These are phyloP conservation scores for Paecilomyces niveus DNA, from an alignment of 2,329 filamentous ascomycete genomes.

Conservation along the genomic window DNA sequence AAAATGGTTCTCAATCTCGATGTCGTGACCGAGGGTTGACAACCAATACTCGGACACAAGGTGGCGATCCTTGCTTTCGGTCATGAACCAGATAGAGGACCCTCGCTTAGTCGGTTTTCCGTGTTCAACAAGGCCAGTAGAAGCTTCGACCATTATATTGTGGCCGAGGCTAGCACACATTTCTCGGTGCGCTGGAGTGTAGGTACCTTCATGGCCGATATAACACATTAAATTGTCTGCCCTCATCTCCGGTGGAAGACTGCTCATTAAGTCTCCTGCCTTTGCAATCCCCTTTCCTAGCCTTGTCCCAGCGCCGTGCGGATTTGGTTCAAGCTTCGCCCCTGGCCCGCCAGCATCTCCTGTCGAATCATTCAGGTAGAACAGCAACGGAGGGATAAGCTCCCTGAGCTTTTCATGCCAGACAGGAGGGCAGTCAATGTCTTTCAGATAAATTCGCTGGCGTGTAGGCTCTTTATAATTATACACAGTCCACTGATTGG, in stretches of 20 bases:
- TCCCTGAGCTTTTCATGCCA: slow-evolving; percentile 77
- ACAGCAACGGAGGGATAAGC: slow-evolving; percentile 72
- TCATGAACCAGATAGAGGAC: slow-evolving; percentile 98
- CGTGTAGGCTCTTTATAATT: slow-evolving; percentile 73
- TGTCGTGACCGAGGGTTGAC: slow-evolving; percentile 87
- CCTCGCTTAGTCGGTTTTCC: slow-evolving; percentile 69
- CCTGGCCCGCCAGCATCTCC: slow-evolving; percentile 51
- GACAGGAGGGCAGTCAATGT: slow-evolving; percentile 85
- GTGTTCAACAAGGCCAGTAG: slow-evolving; percentile 54
- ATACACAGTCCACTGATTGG: slow-evolving; percentile 68
- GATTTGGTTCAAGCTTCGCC: slow-evolving; percentile 38
- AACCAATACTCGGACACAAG: slow-evolving; percentile 90
- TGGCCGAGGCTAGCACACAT: slow-evolving; percentile 97
- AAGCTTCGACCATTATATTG: slow-evolving; percentile 97
- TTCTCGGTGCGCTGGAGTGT: slow-evolving; percentile 88
- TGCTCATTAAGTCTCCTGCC: slow-evolving; percentile 92
- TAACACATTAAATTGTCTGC: slow-evolving; percentile 98
- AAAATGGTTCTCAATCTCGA: slow-evolving; percentile 95
- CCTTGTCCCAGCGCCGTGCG: slow-evolving; percentile 37
- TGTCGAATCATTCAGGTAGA: slow-evolving; percentile 81
- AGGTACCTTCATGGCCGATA: slow-evolving; percentile 93
- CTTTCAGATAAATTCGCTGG: slow-evolving; percentile 90
- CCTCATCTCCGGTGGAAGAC: slow-evolving; percentile 75
- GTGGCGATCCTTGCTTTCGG: slow-evolving; percentile 84
- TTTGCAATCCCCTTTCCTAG: slow-evolving; percentile 56